Base-by-base conservation (phyloP, 202 grass and related monocot genomes). In the Brachypodium distachyon region DNA sequence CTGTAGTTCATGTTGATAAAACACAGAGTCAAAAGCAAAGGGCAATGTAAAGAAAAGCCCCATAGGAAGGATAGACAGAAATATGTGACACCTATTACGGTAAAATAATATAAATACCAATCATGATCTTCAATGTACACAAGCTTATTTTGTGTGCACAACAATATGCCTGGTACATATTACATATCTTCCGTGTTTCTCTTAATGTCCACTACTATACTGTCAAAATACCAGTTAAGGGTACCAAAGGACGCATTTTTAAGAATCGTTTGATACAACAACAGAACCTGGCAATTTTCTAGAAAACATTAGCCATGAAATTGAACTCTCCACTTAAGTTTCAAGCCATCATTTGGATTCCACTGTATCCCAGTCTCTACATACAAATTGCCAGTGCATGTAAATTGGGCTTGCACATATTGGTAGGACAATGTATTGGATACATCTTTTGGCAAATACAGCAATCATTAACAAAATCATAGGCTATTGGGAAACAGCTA, bases 1-100 rank as follows among this genome's bases (percentile, higher is more conserved):
- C 39, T 44, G 44, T 48, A 41, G 38, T 74, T 76, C 64, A 63
- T 81, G 61, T 11, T 58, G 39, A 48, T 53, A 74, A 71, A 84
- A 61, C 62, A 74, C 42, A 52, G 9, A 49, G 6, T 19, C 41
- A 23, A 57, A 71, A n/a, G n/a, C n/a, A n/a, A n/a, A n/a, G n/a
- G n/a, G n/a, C n/a, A n/a, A n/a, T n/a, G n/a, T n/a, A n/a, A n/a
- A n/a, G n/a, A n/a, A n/a, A n/a, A 81, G 3, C 11, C 48, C 54
- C 47, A 76, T 79, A 34, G 29, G 34, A 1, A 27, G 67, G 12
- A 67, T 41, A 74, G 11, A 72, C 3, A 66, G 29, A 76, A 76
- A 39, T 57, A 65, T 19, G 28, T 4, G 63, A 13, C 28, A 70
- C 64, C 12, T 70, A 23, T 57, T 67, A 70, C 14, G 69, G 12